A percentile compares a stretch with the other conserved stretches of the same genome.
These are phyloP conservation scores for Candida jianshihensis DNA, from an alignment of 805 yeast genomes.

Conservation along the genomic window DNA sequence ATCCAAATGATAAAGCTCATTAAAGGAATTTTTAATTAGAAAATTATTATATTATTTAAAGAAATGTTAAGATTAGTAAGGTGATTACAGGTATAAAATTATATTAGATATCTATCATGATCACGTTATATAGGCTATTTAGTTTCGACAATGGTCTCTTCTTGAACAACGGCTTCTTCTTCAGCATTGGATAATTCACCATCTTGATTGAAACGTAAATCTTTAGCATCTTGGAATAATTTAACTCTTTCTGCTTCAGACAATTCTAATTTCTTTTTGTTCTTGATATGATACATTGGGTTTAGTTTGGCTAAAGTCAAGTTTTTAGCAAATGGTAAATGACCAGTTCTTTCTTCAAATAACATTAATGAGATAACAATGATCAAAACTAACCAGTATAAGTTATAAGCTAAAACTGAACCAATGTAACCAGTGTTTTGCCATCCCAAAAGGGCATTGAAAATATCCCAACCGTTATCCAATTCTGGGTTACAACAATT, in stretches of 20 bases:
- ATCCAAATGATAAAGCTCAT: constrained; percentile 37
- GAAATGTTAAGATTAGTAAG: too few relatives aligned
- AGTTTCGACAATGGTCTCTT: too few relatives aligned
- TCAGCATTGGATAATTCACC: constrained; percentile 26
- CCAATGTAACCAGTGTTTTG: constrained; percentile 94
- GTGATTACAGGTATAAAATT: too few relatives aligned
- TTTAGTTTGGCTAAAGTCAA: constrained; percentile 45
- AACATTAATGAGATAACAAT: constrained; percentile 51
- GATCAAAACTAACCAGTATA: constrained; percentile 77
- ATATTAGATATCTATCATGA: too few relatives aligned
- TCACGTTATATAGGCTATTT: too few relatives aligned
- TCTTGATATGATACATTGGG: constrained; percentile 69
- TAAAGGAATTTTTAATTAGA: too few relatives aligned
- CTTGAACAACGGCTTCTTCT: neutral
- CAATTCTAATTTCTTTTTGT: constrained; percentile 55
- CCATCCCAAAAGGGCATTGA: constrained; percentile 94
- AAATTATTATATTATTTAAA: too few relatives aligned
- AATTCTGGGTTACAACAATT: constrained; percentile 94
- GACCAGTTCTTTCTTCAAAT: constrained; percentile 80
- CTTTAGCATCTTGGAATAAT: constrained; percentile 40
- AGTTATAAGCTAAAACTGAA: constrained; percentile 79
- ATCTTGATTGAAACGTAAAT: constrained; percentile 27
- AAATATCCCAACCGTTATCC: constrained; percentile 95
- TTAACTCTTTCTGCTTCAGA: constrained; percentile 43
- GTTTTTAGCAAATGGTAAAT: constrained; percentile 60